Percentiles rank a stretch among this genome's conserved stretches.
phyloP scores from a whole-genome alignment of 2,329 filamentous ascomycete genomes.

The Fusarium citri region DNA sequence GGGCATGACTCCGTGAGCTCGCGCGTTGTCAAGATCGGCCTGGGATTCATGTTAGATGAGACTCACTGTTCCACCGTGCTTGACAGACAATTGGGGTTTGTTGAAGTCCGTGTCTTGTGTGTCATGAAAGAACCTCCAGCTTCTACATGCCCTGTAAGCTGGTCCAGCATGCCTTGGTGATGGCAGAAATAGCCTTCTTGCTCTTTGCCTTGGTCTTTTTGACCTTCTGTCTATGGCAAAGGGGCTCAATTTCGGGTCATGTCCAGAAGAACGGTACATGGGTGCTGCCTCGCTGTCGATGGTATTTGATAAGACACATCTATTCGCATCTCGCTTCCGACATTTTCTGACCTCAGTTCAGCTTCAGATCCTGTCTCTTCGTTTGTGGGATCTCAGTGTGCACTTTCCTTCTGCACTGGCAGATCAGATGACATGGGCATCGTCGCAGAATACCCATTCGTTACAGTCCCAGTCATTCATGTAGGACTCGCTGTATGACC shows the following conservation, averaged over 20 bases:
- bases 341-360: not conserved
- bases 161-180: no score
- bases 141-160: not conserved
- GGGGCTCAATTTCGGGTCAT: not conserved
- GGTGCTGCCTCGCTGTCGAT: not conserved
- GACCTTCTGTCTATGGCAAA: not conserved
- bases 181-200: not conserved
- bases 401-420: not conserved
- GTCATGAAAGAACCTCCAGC: no score
- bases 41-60: no score
- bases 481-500: not conserved
- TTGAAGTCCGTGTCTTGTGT: no score
- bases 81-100: no score
- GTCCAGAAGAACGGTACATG: not conserved
- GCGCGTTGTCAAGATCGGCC: no score
- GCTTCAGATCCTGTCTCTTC: fast-evolving
- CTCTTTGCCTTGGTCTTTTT: not conserved
- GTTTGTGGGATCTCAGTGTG: not conserved
- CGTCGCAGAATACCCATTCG: fast-evolving
- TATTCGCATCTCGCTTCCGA: not conserved
- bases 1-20: no score
- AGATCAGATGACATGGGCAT: not conserved
- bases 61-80: no score
- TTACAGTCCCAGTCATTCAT: not conserved
- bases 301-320: fast-evolving